phyloP scores from a whole-genome alignment of 139 green algal genomes.

The Marvania coccoides region DNA sequence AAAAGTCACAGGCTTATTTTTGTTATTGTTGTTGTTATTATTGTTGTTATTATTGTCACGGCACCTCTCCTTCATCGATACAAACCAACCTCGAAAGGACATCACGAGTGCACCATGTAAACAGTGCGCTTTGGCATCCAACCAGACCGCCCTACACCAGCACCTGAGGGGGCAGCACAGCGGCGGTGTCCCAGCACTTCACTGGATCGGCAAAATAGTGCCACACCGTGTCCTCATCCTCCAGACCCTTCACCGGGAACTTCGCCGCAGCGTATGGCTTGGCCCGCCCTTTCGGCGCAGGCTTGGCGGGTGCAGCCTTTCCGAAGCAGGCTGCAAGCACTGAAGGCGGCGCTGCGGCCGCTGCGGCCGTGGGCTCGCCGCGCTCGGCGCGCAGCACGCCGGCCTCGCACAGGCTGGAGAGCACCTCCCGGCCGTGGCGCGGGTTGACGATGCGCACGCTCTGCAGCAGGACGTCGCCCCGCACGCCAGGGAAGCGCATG shows the following conservation, averaged over 20 bases:
- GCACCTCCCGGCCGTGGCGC: neutral
- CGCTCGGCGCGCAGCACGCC: constrained; percentile 7
- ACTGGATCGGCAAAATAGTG: neutral
- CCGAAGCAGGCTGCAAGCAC: constrained; percentile 9
- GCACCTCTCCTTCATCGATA: neutral
- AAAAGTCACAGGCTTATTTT: too few species aligned
- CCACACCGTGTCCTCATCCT: neutral
- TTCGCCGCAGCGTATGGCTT: neutral
- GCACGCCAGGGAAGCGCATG: constrained; percentile 2
- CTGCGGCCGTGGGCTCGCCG: neutral
- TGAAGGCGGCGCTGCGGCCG: neutral
- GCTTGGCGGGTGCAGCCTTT: neutral
- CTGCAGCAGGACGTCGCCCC: neutral
- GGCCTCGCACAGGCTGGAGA: neutral
- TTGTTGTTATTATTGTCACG: neutral
- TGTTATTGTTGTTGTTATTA: neutral
- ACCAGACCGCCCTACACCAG: neutral
- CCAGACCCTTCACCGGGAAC: neutral
- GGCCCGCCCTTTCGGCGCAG: neutral
- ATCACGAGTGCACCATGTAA: neutral
- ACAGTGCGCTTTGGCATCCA: too few species aligned
- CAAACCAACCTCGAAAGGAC: too few species aligned
- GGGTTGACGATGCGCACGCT: neutral
- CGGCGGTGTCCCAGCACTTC: neutral
- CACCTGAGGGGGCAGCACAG: constrained; percentile 4